Evolutionary conservation across 164 flowering plant species (phyloP).

Genomic region (Pachysandra terminalis): DNA sequence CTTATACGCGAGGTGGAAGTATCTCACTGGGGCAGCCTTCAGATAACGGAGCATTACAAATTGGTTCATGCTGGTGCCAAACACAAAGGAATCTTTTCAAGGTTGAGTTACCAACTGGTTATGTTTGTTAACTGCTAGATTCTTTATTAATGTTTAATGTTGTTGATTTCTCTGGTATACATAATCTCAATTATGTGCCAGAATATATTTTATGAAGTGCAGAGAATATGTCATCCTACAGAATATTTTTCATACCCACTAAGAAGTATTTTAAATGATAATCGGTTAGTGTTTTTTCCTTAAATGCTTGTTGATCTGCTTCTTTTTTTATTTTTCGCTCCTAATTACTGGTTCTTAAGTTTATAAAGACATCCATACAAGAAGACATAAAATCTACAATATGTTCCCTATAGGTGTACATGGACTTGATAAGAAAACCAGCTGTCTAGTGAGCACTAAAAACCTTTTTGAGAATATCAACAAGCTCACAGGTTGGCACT

Average conservation of each 20-base stretch:
- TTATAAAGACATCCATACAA: neutral
- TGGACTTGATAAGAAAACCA: neutral
- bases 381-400: neutral
- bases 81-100: slow-evolving; percentile 88
- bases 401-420: no score
- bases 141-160: neutral
- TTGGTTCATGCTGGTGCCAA: slow-evolving; percentile 88
- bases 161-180: neutral
- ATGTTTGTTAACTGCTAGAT: neutral
- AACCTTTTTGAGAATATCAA: neutral
- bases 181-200: neutral
- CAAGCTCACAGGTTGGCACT: no score
- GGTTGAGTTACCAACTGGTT: slow-evolving; percentile 37
- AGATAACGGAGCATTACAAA: slow-evolving; percentile 79
- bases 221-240: slow-evolving; percentile 1
- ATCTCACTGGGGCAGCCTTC: slow-evolving; percentile 97
- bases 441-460: neutral
- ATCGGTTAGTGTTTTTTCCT: neutral
- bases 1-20: slow-evolving; percentile 89
- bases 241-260: neutral
- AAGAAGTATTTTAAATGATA: neutral
- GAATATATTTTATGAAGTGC: neutral
- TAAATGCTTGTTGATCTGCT: neutral
- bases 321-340: no score
- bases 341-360: neutral